Percentiles rank a stretch among this genome's conserved stretches.
These are phyloP conservation scores for Bipolaris bicolor DNA, from an alignment of 2,329 filamentous ascomycete genomes.

Conservation along the genomic window DNA sequence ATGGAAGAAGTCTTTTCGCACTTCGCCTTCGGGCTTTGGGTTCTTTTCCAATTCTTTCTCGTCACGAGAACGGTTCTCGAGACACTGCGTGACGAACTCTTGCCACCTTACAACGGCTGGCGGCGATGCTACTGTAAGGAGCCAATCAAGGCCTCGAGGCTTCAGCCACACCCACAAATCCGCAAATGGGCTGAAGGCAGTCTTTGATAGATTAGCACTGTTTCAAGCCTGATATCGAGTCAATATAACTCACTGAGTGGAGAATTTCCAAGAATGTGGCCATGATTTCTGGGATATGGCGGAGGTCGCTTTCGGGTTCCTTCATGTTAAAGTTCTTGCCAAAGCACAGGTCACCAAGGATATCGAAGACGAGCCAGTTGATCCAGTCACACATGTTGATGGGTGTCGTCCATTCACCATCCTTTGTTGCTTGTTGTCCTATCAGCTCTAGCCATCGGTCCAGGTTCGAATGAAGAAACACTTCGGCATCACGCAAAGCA, in stretches of 20 bases:
- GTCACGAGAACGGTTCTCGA: constrained; percentile 17
- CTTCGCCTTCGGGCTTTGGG: constrained; percentile 24
- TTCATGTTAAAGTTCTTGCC: constrained; percentile 48
- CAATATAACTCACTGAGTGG: constrained; percentile 20
- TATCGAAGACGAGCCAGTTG: constrained; percentile 53
- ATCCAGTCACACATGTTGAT: constrained; percentile 28
- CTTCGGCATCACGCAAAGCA: constrained; percentile 49
- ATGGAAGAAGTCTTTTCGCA: constrained; percentile 51
- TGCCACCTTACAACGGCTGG: constrained; percentile 23
- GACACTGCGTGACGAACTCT: constrained; percentile 25
- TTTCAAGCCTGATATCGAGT: not conserved
- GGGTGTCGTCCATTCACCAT: constrained; percentile 19
- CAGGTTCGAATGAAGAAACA: constrained; percentile 42
- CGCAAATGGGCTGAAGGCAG: constrained; percentile 10
- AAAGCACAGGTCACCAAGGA: constrained; percentile 54
- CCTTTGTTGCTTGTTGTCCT: constrained; percentile 12
- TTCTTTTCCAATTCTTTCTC: constrained; percentile 23
- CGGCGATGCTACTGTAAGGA: constrained; percentile 22
- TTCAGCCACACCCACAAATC: constrained; percentile 31
- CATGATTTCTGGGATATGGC: constrained; percentile 32
- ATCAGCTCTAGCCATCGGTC: constrained; percentile 33
- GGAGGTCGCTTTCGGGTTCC: constrained; percentile 26
- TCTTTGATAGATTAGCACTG: constrained; percentile 2
- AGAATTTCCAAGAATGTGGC: constrained; percentile 24
- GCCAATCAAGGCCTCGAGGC: constrained; percentile 29